These are phyloP conservation scores for Syncephalastrum sp. DNA, from an alignment of 371 early-diverging fungal species.

Conservation along the genomic window DNA sequence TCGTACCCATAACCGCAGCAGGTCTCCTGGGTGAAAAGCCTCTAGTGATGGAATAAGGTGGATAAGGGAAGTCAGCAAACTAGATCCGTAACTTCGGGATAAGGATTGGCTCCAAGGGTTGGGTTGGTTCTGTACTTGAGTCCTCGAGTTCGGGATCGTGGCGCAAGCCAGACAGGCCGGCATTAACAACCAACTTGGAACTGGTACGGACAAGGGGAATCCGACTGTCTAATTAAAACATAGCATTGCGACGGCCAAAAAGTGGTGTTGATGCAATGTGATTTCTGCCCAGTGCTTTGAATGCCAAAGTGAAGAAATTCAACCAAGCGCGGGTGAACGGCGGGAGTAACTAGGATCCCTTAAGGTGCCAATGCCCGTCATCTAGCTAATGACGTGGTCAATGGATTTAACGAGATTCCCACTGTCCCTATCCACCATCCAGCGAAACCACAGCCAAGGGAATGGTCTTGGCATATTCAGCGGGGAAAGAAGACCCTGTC, in stretches of 20 bases:
- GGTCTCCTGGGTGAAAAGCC: slow-evolving; percentile 57
- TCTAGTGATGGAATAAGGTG: too few relatives aligned
- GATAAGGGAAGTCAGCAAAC: slow-evolving; percentile 5
- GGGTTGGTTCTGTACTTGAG: too few relatives aligned
- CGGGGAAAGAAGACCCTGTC: slow-evolving; percentile 24
- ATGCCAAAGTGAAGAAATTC: slow-evolving; percentile 71
- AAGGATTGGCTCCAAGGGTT: too few relatives aligned
- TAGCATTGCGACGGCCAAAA: too few relatives aligned
- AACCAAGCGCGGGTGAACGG: slow-evolving; percentile 72
- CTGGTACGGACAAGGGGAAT: too few relatives aligned
- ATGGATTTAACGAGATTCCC: slow-evolving; percentile 69
- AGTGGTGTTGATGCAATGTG: slow-evolving; percentile 53
- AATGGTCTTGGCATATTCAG: slow-evolving; percentile 54
- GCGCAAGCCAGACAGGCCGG: too few relatives aligned
- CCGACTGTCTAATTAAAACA: too few relatives aligned
- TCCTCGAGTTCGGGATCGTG: too few relatives aligned
- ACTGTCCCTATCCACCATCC: slow-evolving; percentile 64
- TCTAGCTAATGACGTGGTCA: too few relatives aligned
- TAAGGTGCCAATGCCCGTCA: slow-evolving; percentile 50
- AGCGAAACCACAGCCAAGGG: slow-evolving; percentile 71
- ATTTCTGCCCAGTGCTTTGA: slow-evolving; percentile 74
- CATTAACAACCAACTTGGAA: too few relatives aligned
- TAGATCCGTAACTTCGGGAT: too few relatives aligned
- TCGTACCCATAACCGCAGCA: slow-evolving; percentile 65
- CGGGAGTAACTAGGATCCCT: slow-evolving; percentile 75